Evolutionary conservation across 352 stramenopile genomes (phyloP), one percentile per base, ranked within the genome.

Genomic region (Globisporangium echinulatum): DNA sequence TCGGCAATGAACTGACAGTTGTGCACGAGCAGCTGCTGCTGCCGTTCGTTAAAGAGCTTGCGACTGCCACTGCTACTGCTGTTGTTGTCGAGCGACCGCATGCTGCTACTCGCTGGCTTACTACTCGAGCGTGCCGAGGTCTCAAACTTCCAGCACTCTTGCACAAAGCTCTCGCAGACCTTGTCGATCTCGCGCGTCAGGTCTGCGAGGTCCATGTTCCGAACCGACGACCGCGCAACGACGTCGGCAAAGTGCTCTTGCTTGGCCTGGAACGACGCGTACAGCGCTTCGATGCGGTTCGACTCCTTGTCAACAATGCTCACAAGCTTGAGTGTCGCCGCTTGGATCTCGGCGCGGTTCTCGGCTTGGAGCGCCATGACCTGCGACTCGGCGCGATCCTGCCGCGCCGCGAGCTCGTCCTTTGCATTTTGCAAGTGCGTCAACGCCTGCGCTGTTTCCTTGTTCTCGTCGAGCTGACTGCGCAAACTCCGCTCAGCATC

Each of bases 91-190:
- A 44, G 13, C 8, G 33, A 38, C 9, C 73, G 64, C 10, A 66
- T 61, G 44, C 61, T 84, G 14, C 14, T 33, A 15, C 11, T 25
- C 4, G 63, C 43, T 33, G 25, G 25, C 38, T 82, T 85, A 58
- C 59, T 88, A 48, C 71, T 82, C 4, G 74, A 75, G n/a, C 80
- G 69, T 13, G 82, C 78, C 1, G 84, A 94, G 10, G 70, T 94
- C 65, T 94, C 84, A 58, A 94, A 94, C 58, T 94, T 92, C 82
- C 84, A 94, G 72, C 84, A 94, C 59, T 94, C 84, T 1, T 66
- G 74, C 50, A 94, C 79, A 19, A 94, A 76, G n/a, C 70, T 86
- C 63, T 94, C 84, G 44, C 82, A 87, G 13, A 94, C 63, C 13
- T 77, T 73, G 58, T 92, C 84, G 39, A 94, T 80, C 59, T 94